A percentile compares a stretch with the other conserved stretches of the same genome.
Conservation (phyloP, 2,329 filamentous ascomycete species). For the Venturia nashicola region DNA sequence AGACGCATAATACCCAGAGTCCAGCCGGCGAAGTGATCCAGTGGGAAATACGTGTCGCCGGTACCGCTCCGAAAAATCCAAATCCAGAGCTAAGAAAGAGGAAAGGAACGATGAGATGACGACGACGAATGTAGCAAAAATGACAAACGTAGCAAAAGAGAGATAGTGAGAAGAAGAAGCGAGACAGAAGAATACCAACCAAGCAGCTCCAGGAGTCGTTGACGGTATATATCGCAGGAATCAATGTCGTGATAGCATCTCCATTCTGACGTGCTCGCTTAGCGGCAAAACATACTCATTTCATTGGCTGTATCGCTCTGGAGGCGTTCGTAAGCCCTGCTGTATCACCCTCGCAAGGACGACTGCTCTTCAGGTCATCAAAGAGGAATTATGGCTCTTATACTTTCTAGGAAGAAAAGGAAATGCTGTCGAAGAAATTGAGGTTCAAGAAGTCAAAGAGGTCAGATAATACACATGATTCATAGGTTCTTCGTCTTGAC, state of each 20-base stretch:
- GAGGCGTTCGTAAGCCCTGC: background rate
- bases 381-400: no score
- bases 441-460: no score
- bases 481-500: background rate
- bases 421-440: no score
- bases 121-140: background rate
- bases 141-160: background rate
- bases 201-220: background rate
- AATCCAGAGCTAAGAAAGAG: background rate
- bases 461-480: background rate
- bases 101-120: background rate
- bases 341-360: background rate
- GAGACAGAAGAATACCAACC: background rate
- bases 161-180: background rate
- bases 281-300: background rate
- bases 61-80: background rate
- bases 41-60: background rate
- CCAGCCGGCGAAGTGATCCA: background rate
- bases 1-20: no score
- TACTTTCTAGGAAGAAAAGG: no score
- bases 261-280: background rate
- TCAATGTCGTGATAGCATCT: background rate
- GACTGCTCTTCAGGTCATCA: background rate
- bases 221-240: background rate
- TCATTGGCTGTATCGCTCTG: background rate